Evolutionary conservation across 495 filamentous ascomycete species (phyloP), one percentile per base, ranked within the genome.

Genomic region (Baudoinia panamericana): DNA sequence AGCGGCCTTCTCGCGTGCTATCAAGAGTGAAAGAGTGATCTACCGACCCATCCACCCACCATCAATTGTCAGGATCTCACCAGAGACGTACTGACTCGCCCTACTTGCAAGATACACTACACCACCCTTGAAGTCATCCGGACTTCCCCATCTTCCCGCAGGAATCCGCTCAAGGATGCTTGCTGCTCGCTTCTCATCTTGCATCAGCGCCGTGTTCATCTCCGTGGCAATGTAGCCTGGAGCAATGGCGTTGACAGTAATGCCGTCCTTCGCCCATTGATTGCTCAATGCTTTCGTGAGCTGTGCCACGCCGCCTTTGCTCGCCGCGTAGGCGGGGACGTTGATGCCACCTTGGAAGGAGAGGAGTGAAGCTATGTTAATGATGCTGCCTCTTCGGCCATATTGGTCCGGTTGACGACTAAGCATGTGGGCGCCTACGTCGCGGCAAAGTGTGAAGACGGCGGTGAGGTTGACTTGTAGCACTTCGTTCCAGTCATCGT

Each of bases 11-110:
- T 34, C 17, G 9, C 9, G 13, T 9, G 26, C 9, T 29, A 20
- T 21, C 6, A 4, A 20, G 22, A 37, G 7, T 21, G 16, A 9
- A 1, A 15, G 9, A 29, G 13, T 8, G 17, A 60, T n/a, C n/a
- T 64, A 93, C 65, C 84, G 65, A 6, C 84, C 83, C 85, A 93
- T 92, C 84, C 86, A 93, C 25, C 87, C 86, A 19, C 87, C 87
- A 65, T 94, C 86, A 30, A 94, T 82, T 4, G 80, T 75, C 43
- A 93, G 45, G 0, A 81, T 64, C 52, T 88, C 81, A 0, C 86
- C 87, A 40, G 70, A 81, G 9, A 95, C 80, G 66, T 93, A 93
- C 20, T 59, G 70, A 52, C 82, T 83, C 23, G 79, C 82, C 54
- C 60, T 67, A 58, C 78, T 77, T 11, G 83, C 83, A 41, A 94